Conservation (phyloP, 192 early-diverging fungal species). For the Podila verticillata region DNA sequence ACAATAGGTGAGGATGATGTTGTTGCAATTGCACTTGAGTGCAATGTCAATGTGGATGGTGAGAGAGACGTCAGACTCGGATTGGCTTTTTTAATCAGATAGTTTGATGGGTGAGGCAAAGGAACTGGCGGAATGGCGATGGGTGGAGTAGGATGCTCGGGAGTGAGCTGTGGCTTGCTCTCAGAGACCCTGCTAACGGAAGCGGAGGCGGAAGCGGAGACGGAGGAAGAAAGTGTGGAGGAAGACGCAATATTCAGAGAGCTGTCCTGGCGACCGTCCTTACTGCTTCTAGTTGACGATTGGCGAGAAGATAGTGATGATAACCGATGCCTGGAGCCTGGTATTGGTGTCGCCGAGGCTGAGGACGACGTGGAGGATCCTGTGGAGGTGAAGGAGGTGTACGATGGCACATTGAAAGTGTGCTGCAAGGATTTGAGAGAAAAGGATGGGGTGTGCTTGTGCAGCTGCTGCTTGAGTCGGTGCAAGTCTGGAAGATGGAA, state of each 20-base stretch:
- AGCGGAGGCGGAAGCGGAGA: not conserved
- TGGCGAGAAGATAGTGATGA: constrained; percentile 2
- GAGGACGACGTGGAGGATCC: constrained; percentile 23
- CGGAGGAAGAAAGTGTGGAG: not conserved
- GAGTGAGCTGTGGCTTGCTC: not conserved
- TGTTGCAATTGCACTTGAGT: not conserved
- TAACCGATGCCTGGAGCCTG: not conserved
- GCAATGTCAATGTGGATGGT: not conserved
- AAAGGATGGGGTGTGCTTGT: constrained; percentile 49
- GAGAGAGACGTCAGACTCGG: not conserved
- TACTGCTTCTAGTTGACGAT: not conserved
- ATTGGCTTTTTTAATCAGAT: constrained; percentile 30
- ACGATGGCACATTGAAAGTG: constrained; percentile 33
- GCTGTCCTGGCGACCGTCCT: not conserved
- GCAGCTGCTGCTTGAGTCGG: constrained; percentile 34
- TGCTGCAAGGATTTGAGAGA: constrained; percentile 44
- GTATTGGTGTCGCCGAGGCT: constrained; percentile 3
- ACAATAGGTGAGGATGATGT: not conserved
- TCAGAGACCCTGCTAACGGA: not conserved
- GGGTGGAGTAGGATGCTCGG: constrained; percentile 2
- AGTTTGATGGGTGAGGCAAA: constrained; percentile 29
- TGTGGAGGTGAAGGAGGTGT: constrained; percentile 19
- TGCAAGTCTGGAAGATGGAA: constrained; percentile 44
- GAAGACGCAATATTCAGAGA: not conserved
- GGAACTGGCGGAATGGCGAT: constrained; percentile 29